Evolutionary conservation across 352 stramenopile species (phyloP), one percentile per base, ranked within the genome.

Genomic region (Globisporangium cederbergense): DNA sequence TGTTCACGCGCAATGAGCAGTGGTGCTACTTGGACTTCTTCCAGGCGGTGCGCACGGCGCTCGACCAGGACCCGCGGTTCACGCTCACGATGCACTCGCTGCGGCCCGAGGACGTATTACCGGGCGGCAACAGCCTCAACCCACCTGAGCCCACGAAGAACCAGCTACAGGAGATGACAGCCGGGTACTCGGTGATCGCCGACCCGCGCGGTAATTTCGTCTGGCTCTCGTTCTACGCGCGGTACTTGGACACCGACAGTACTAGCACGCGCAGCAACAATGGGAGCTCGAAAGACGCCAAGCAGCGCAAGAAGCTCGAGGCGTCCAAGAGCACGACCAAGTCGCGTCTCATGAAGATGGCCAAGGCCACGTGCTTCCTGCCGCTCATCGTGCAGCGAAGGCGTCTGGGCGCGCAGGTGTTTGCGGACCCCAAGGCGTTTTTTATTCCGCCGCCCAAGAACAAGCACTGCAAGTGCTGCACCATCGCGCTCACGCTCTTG

Each of bases 381-480:
- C 56, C 71, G 49, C 36, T 68, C 2, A 68, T 89, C n/a, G 70
- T 89, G 6, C 73, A 73, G 14, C 75, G 77, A 13, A 60, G 70
- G 13, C 70, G 79, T 4, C 72, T 87, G 9, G 76, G 74, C 4
- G 70, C 71, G 0, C 79, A 87, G 32, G 75, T 81, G 58, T 65
- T 79, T 3, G 51, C 73, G 2, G 60, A 79, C 63, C 55, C 22
- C 6, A 46, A 45, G 28, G 50, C 30, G n/a, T 53, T 66, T n/a
- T 14, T 13, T 3, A 10, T n/a, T 20, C 20, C 49, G n/a, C 49
- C 25, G 22, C 56, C 74, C 10, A 64, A 64, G 3, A 88, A 84
- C 57, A 53, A 66, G 34, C 71, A 72, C 36, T 89, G 79, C 32
- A 68, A 76, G 38, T 73, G 70, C 53, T 89, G 79, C 55, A 74